These are phyloP conservation scores for Thyridium curvatum DNA, from an alignment of 2,329 filamentous ascomycete species.

Conservation along the genomic window DNA sequence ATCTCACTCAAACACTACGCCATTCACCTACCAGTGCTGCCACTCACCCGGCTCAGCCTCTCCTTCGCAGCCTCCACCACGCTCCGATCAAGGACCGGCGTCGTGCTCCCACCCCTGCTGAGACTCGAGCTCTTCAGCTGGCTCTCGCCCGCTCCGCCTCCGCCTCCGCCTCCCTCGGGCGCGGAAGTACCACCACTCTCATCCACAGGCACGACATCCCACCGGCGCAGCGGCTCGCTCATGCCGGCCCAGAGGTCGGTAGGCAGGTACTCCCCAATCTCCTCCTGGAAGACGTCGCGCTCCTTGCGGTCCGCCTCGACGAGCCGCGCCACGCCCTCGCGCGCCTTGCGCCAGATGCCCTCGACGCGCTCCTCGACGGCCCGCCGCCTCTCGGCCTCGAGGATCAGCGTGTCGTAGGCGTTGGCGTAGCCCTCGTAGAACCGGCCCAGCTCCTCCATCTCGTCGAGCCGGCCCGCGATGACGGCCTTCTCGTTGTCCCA, in stretches of 20 bases:
- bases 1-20: too few relatives aligned
- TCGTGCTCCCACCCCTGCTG: conserved; percentile 9
- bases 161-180: not conserved
- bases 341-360: conserved; percentile 69
- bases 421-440: conserved; percentile 84
- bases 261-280: conserved; percentile 82
- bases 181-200: too few relatives aligned
- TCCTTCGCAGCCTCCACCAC: conserved; percentile 18
- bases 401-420: conserved; percentile 76
- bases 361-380: conserved; percentile 68
- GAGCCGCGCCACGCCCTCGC: conserved; percentile 68
- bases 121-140: too few relatives aligned
- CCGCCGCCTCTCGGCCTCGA: conserved; percentile 74
- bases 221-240: conserved; percentile 48
- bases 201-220: conserved; percentile 37
- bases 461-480: conserved; percentile 63
- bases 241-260: conserved; percentile 82
- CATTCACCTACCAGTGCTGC: too few relatives aligned
- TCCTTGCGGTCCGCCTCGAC: conserved; percentile 66
- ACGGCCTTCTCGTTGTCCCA: conserved; percentile 72
- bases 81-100: conserved; percentile 19
- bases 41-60: conserved; percentile 6
- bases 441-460: conserved; percentile 70
- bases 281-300: conserved; percentile 70
- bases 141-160: not conserved